Conservation (phyloP, 495 filamentous ascomycete genomes). For the Penicillium cataractarum region DNA sequence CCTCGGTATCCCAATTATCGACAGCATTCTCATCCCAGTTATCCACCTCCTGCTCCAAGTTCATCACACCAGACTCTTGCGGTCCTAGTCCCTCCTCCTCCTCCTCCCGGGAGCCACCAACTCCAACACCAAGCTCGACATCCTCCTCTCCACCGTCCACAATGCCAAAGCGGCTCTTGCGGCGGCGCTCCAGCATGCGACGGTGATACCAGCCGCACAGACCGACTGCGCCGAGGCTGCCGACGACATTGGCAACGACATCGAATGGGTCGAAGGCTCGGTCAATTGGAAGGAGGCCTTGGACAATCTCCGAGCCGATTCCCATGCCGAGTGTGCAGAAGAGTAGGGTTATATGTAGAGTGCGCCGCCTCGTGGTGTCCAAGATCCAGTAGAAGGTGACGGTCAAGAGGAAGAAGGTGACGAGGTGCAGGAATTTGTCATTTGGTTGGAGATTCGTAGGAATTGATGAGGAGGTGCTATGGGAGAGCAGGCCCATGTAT, state of each 20-base stretch:
- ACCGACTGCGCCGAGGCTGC: slow-evolving; percentile 69
- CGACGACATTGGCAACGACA: slow-evolving; percentile 84
- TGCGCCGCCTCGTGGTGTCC: slow-evolving; percentile 84
- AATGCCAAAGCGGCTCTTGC: slow-evolving; percentile 71
- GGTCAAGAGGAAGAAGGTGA: slow-evolving; percentile 89
- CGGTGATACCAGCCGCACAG: slow-evolving; percentile 90
- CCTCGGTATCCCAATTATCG: slow-evolving; percentile 72
- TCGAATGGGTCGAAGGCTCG: slow-evolving; percentile 84
- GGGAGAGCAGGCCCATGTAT: slow-evolving; percentile 74
- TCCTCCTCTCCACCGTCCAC: slow-evolving; percentile 59
- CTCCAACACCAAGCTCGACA: slow-evolving; percentile 56
- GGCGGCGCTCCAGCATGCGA: slow-evolving; percentile 89
- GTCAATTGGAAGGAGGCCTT: slow-evolving; percentile 78
- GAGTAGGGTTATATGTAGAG: slow-evolving; percentile 80
- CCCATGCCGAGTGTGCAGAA: slow-evolving; percentile 74
- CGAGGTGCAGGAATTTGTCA: slow-evolving; percentile 88
- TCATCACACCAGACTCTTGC: slow-evolving; percentile 58
- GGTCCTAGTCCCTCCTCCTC: slow-evolving; percentile 60
- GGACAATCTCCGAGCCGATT: slow-evolving; percentile 83
- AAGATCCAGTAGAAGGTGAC: slow-evolving; percentile 94
- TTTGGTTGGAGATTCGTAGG: slow-evolving; percentile 70
- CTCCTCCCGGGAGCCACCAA: slow-evolving; percentile 48
- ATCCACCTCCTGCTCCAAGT: slow-evolving; percentile 75
- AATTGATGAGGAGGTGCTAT: slow-evolving; percentile 61
- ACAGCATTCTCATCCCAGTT: slow-evolving; percentile 83